Evolutionary conservation across 2,329 filamentous ascomycete species (phyloP).

Genomic region (Alternaria sp.): DNA sequence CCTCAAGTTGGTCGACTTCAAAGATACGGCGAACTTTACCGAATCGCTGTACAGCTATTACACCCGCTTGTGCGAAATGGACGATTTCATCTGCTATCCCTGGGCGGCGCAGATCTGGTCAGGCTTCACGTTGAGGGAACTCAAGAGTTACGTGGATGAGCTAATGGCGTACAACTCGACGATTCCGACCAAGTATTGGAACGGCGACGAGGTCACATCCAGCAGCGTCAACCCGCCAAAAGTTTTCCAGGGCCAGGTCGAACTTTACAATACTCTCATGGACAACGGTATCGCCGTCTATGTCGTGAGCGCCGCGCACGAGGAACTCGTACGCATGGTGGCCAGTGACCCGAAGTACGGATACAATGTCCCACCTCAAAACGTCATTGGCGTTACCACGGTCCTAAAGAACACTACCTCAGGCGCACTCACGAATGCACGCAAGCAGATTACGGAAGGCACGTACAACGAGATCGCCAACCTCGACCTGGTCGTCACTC

Average conservation of each 20-base stretch:
- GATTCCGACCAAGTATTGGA: conserved; percentile 39
- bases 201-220: conserved; percentile 34
- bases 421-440: conserved; percentile 39
- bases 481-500: conserved; percentile 37
- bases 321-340: conserved; percentile 47
- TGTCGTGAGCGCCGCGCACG: conserved; percentile 42
- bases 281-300: conserved; percentile 43
- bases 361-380: conserved; percentile 42
- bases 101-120: conserved; percentile 45
- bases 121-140: conserved; percentile 35
- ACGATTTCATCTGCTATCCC: conserved; percentile 43
- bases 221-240: conserved; percentile 35
- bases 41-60: conserved; percentile 46
- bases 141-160: conserved; percentile 44
- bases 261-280: conserved; percentile 44
- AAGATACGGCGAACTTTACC: conserved; percentile 44
- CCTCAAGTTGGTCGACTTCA: conserved; percentile 45
- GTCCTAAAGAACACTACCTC: conserved; percentile 40
- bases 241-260: conserved; percentile 38
- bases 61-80: conserved; percentile 41
- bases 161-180: conserved; percentile 40
- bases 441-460: conserved; percentile 39
- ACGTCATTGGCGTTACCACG: conserved; percentile 45
- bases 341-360: conserved; percentile 46
- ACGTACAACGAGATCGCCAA: conserved; percentile 38